Evolutionary conservation across 768 basidiomycete genomes (phyloP).

Genomic region (Crassisporium funariophilum): DNA sequence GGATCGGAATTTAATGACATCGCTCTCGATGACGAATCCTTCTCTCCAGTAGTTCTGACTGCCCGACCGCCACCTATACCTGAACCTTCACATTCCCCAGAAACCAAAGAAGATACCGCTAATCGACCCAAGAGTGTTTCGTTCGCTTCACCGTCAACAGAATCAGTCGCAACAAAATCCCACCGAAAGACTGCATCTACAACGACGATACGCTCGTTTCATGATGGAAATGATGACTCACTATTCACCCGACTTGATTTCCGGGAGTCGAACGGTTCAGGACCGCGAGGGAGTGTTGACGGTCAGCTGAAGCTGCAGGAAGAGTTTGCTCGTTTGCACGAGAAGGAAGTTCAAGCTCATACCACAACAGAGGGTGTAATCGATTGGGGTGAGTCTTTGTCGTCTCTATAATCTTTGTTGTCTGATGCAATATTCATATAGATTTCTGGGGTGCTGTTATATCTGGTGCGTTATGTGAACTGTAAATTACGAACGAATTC

Average conservation of each 20-base stretch:
- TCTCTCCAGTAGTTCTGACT: constrained; percentile 41
- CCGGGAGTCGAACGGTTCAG: constrained; percentile 44
- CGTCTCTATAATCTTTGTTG: background rate
- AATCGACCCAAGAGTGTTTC: constrained; percentile 15
- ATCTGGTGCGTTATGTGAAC: constrained; percentile 52
- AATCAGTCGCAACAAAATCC: constrained; percentile 25
- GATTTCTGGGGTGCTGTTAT: constrained; percentile 97
- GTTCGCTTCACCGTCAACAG: constrained; percentile 4
- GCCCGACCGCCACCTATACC: constrained; percentile 17
- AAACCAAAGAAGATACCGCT: background rate
- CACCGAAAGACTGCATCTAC: constrained; percentile 70
- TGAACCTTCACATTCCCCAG: background rate
- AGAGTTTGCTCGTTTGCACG: constrained; percentile 71
- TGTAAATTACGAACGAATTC: background rate
- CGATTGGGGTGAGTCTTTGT: constrained; percentile 69
- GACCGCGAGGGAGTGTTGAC: constrained; percentile 53
- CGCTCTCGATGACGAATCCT: constrained; percentile 51
- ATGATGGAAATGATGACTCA: constrained; percentile 47
- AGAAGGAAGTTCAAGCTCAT: constrained; percentile 46
- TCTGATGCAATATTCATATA: constrained; percentile 33
- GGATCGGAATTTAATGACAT: constrained; percentile 70
- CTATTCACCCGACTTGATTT: constrained; percentile 55
- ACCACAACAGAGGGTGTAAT: constrained; percentile 48
- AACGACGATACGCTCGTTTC: constrained; percentile 55
- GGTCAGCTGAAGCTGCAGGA: constrained; percentile 75